Base-by-base conservation (phyloP, 108 stramenopile species). In the Epithemia pelagica region DNA sequence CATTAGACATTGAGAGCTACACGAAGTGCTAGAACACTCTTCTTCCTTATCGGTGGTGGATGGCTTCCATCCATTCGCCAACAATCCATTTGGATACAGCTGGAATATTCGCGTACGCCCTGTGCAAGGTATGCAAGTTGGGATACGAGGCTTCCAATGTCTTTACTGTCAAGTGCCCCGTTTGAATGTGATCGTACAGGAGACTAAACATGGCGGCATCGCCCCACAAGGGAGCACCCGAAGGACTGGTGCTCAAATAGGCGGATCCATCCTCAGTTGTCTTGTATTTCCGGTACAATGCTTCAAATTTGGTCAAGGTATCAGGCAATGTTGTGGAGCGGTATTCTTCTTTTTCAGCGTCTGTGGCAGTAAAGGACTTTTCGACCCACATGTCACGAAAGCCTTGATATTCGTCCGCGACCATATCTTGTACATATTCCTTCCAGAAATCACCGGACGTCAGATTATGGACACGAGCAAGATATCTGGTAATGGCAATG, bases 321-420 rank as follows among this genome's bases (percentile, higher is more conserved):
- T 61, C 32, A 30, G 61, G 61, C 5, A n/a, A 7, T 19, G 15
- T 30, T 7, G 29, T 30, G 8, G 15, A 31, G 20, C 10, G 18
- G 61, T 61, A 61, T 8, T 28, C 22, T 7, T 28, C 61, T 24
- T 61, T 61, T 30, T 30, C 25, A 8, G 7, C 61, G 7, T 61
- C 61, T 3, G 25, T 30, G 10, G 28, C 29, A 10, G 28, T 10
- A 30, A 61, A 61, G 29, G 29, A 10, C 25, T 7, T 10, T 15
- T 61, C 29, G 29, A 61, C 61, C 61, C 61, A 61, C 3, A 30
- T n/a, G 22, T 61, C 22, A n/a, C 61, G 61, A n/a, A 61, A 61
- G 7, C 29, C 29, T n/a, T 61, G 61, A n/a, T 61, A 61, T n/a
- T 61, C 61, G 32, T 61, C 61, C 10, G 61, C 61, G 20, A 61